These are phyloP conservation scores for Sporobolus alterniflorus DNA, from an alignment of 202 grass and related monocot species.

Conservation along the genomic window DNA sequence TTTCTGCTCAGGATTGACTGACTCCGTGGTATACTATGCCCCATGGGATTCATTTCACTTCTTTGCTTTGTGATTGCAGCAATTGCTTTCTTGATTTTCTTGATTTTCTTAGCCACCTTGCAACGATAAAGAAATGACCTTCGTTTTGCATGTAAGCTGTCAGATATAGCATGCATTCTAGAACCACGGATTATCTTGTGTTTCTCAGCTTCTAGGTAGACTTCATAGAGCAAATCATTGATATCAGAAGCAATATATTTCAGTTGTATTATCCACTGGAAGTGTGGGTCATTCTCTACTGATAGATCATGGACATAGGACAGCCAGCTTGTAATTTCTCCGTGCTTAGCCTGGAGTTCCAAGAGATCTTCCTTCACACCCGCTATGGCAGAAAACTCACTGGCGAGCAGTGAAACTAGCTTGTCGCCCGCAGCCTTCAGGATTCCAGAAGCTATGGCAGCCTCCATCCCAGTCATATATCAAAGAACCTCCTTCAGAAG, in stretches of 20 bases:
- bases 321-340: background rate
- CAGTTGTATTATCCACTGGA: background rate
- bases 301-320: background rate
- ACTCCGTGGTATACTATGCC: background rate
- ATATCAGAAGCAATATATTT: slow-evolving; percentile 11
- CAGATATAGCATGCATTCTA: background rate
- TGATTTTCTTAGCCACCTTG: background rate
- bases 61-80: background rate
- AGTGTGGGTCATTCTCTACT: background rate
- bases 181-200: background rate
- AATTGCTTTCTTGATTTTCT: background rate
- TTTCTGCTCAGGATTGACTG: background rate
- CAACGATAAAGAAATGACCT: background rate
- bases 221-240: slow-evolving; percentile 10
- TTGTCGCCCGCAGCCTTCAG: background rate
- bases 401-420: background rate
- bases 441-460: background rate
- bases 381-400: background rate
- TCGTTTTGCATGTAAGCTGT: background rate
- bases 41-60: background rate
- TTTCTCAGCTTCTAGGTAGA: background rate
- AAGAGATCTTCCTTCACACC: background rate
- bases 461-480: background rate
- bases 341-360: background rate
- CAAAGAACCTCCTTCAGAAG: background rate